Evolutionary conservation across 805 yeast species (phyloP).

Genomic region (Candida insectalens): DNA sequence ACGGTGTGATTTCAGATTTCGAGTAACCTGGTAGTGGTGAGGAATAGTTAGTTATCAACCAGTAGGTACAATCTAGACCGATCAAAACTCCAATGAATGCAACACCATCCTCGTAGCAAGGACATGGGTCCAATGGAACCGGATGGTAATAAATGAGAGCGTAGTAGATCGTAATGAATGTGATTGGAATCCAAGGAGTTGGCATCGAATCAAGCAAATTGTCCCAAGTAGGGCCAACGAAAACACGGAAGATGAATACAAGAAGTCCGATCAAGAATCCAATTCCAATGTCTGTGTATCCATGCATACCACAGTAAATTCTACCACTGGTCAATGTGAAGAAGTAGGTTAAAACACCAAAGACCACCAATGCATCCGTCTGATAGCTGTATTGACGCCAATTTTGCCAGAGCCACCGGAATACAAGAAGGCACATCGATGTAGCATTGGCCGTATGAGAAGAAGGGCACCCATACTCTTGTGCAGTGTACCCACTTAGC

Average conservation of each 20-base stretch:
- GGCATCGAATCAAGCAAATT: constrained; percentile 17
- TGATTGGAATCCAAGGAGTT: constrained; percentile 22
- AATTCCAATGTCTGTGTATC: constrained; percentile 60
- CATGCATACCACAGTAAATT: constrained; percentile 96
- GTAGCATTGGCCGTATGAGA: constrained; percentile 95
- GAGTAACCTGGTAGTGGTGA: constrained; percentile 4
- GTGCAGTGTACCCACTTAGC: constrained; percentile 80
- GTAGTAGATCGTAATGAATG: constrained; percentile 30
- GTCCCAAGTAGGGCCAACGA: constrained; percentile 37
- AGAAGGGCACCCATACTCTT: constrained; percentile 92
- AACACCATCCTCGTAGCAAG: constrained; percentile 92
- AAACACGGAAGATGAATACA: constrained; percentile 37
- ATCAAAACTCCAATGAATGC: constrained; percentile 83
- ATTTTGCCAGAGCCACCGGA: constrained; percentile 16
- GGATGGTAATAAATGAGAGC: constrained; percentile 59
- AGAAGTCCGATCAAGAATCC: constrained; percentile 59
- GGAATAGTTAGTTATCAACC: constrained; percentile 27
- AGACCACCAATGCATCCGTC: constrained; percentile 6
- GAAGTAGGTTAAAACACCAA: constrained; percentile 37
- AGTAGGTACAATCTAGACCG: constrained; percentile 63
- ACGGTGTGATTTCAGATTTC: constrained; percentile 28
- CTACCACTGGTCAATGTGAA: constrained; percentile 68
- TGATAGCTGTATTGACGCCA: constrained; percentile 8
- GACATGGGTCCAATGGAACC: constrained; percentile 86
- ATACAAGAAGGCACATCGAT: constrained; percentile 50